Conservation (phyloP, 805 yeast species). For the Kluyveromyces aestuarii region DNA sequence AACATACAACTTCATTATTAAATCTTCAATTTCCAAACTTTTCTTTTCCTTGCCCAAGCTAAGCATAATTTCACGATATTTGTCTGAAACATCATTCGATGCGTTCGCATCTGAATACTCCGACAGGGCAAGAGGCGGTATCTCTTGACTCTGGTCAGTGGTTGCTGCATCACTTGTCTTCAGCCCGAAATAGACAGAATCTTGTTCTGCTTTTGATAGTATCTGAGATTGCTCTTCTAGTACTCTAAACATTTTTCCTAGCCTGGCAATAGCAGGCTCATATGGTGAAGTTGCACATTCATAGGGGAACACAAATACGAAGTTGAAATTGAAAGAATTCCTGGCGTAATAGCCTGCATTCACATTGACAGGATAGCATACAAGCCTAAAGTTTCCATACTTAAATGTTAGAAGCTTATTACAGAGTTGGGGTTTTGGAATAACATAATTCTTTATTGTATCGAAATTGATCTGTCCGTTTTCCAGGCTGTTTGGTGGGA, state of each 20-base stretch:
- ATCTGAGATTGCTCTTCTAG: constrained; percentile 82
- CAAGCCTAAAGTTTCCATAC: constrained; percentile 57
- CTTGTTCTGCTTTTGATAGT: constrained; percentile 47
- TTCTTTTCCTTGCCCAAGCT: constrained; percentile 18
- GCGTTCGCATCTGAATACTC: constrained; percentile 2
- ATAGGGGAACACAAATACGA: constrained; percentile 84
- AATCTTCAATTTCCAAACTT: constrained; percentile 52
- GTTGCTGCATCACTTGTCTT: constrained; percentile 9
- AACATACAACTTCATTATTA: constrained; percentile 84
- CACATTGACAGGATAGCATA: constrained; percentile 85
- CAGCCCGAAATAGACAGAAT: constrained; percentile 28
- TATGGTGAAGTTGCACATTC: constrained; percentile 76
- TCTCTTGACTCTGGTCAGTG: constrained; percentile 1
- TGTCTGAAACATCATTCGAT: constrained; percentile 8
- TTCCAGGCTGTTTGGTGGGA: constrained; percentile 54
- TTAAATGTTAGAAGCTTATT: constrained; percentile 70
- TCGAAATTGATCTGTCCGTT: constrained; percentile 60
- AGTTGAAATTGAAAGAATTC: constrained; percentile 86
- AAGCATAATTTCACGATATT: constrained; percentile 22
- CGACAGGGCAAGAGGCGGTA: neutral
- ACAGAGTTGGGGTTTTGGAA: constrained; percentile 89
- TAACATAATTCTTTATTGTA: constrained; percentile 77
- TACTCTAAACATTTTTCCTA: constrained; percentile 83
- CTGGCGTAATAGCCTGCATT: constrained; percentile 70
- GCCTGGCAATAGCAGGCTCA: constrained; percentile 72